Base-by-base conservation (phyloP, 1,284 basidiomycete species). In the Trichosporon sp. region DNA sequence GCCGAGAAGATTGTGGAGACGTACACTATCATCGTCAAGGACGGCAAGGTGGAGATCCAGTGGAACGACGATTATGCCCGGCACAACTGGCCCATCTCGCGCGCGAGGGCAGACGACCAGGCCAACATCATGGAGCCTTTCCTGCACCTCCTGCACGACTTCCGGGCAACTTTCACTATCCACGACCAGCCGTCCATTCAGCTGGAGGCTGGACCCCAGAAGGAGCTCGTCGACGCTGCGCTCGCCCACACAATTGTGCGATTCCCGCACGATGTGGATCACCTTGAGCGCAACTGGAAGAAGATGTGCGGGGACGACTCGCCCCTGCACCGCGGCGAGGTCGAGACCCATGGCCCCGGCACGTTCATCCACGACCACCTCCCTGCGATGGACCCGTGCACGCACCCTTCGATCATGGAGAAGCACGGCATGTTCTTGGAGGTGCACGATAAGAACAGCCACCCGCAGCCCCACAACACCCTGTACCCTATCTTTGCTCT, bases 61-160 rank as follows among this genome's bases (percentile, higher is more conserved):
- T 84, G 83, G 83, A 84, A 84, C 74, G 83, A 84, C 73, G 75
- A 82, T 53, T 83, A 84, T 65, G 80, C 81, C 5, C 72, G 82
- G 60, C 80, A 84, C 67, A 78, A 71, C 15, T 83, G 82, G 81
- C 80, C 79, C 77, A 78, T 78, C 6, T 77, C 77, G 23, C 65
- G 82, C 64, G 74, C 77, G 1, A 74, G 83, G 56, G 82, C 81
- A 7, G 83, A 84, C 69, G 74, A 73, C 44, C 83, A 84, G 74
- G 80, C 81, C 76, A 83, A 84, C 69, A 67, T 84, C 67, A 81
- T 84, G 81, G 82, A 83, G 71, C 79, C 81, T 34, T 84, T 84
- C 74, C 67, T 83, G 64, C 73, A 74, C n/a, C 62, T 77, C 25
- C 62, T 84, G 9, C 53, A 47, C 15, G 11, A 35, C 47, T 51